Evolutionary conservation across 75 land plant species (phyloP).

Genomic region (Chamaecyparis obtusa): DNA sequence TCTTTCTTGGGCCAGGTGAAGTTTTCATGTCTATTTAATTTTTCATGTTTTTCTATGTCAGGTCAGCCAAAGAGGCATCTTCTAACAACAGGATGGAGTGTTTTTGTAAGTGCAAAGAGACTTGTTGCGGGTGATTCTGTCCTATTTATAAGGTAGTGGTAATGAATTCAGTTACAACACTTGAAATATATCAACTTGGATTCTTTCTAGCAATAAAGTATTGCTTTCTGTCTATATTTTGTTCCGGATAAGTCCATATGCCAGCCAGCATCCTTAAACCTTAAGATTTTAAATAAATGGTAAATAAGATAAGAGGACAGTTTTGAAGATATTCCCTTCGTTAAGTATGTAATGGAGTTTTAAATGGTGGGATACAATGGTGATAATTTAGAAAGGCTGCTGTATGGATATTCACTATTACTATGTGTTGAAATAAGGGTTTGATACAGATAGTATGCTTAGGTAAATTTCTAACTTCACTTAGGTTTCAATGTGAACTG

Average conservation of each 20-base stretch:
- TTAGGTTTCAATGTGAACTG: not conserved
- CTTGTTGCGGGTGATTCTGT: conserved; percentile 87
- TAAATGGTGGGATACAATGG: not conserved
- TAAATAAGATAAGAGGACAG: not conserved
- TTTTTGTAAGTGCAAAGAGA: conserved; percentile 78
- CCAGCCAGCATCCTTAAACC: not conserved
- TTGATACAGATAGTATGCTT: not conserved
- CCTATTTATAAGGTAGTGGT: conserved; percentile 71
- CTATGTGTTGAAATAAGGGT: not conserved
- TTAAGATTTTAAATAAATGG: not conserved
- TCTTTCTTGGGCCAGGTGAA: not conserved
- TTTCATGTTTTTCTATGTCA: conserved; percentile 18
- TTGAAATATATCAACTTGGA: not conserved
- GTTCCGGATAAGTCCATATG: not conserved
- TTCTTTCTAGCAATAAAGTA: not conserved
- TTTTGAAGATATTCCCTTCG: not conserved
- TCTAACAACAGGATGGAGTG: conserved; percentile 91
- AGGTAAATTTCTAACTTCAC: not conserved
- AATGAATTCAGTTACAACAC: not conserved
- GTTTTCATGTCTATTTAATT: not conserved
- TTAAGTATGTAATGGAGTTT: not conserved
- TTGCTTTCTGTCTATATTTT: not conserved
- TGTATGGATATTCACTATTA: not conserved
- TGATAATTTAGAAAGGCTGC: not conserved
- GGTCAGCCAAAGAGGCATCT: conserved; percentile 91